Conservation (phyloP, 2,329 filamentous ascomycete genomes). For the Metarhizium anisopliae region DNA sequence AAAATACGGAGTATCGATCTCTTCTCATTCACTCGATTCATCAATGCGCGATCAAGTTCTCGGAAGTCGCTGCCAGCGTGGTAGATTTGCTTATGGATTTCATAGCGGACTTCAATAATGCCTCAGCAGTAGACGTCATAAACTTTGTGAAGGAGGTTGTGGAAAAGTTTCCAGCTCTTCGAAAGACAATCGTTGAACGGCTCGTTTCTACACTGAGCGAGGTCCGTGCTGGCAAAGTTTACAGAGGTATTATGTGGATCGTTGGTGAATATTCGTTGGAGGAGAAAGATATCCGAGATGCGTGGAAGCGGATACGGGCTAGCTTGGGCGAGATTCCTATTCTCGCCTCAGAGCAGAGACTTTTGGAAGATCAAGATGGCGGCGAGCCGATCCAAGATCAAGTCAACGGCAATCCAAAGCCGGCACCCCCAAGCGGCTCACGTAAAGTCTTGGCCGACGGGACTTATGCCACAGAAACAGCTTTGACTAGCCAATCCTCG, state of each 20-base stretch:
- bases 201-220: slow-evolving; percentile 86
- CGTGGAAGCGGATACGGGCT: slow-evolving; percentile 91
- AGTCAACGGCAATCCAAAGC: slow-evolving; percentile 71
- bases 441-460: slow-evolving; percentile 91
- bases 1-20: slow-evolving; percentile 91
- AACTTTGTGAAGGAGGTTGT: slow-evolving; percentile 98
- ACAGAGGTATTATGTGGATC: slow-evolving; percentile 94
- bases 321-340: slow-evolving; percentile 97
- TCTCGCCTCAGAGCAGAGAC: slow-evolving; percentile 82
- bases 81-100: slow-evolving; percentile 98
- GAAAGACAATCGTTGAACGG: slow-evolving; percentile 77
- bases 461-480: slow-evolving; percentile 94
- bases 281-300: slow-evolving; percentile 87
- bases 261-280: slow-evolving; percentile 95
- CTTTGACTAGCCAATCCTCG: slow-evolving; percentile 84
- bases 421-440: slow-evolving; percentile 69
- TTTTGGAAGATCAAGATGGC: slow-evolving; percentile 77
- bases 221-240: slow-evolving; percentile 94
- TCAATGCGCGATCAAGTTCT: slow-evolving; percentile 98
- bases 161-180: slow-evolving; percentile 89
- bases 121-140: slow-evolving; percentile 93
- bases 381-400: slow-evolving; percentile 56
- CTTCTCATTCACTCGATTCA: slow-evolving; percentile 95
- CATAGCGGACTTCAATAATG: slow-evolving; percentile 96
- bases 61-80: slow-evolving; percentile 92